Evolutionary conservation across 306 rosid genomes (phyloP), one percentile per base, ranked within the genome.

Genomic region (Castanea mollissima): DNA sequence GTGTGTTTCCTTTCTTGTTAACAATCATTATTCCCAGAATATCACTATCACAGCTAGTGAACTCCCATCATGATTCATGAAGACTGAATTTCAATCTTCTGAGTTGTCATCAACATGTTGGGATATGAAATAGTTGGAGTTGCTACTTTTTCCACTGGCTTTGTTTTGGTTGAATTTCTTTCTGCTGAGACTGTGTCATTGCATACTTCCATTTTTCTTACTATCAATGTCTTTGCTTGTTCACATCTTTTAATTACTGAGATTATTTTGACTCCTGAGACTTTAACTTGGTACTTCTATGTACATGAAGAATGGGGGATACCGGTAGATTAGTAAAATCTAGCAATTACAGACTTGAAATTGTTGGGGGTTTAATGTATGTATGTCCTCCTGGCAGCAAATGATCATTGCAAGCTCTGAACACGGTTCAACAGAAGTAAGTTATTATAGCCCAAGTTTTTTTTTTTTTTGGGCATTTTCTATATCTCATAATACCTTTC

Each of bases 381-480:
- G 78, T 72, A 38, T 69, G 49, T 74, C 82, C n/a, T 69, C 78
- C 57, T 84, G 67, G 55, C 88, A 87, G 88, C 88, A 82, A 52
- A 80, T 87, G 88, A 80, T 87, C 81, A 74, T 75, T 31, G 79
- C 87, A 20, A 74, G 86, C 76, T 27, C 62, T 23, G 65, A 54
- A 15, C 56, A 13, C 71, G 21, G 73, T 59, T 46, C 76, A 49
- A 83, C 80, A 64, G 77, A 79, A 32, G 88, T 87, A 68, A 31
- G 86, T 34, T 74, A 78, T 73, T 18, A 71, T 16, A 74, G 58
- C 78, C 32, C 58, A 13, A 27, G 44, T 6, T 6, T 34, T 58
- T 27, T 38, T 79, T 16, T 35, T 57, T 56, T 41, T 20, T 73
- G 18, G 38, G 51, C 3, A 73, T 16, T 27, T 46, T 44, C 25